These are phyloP conservation scores for Cyclotella choctawhatcheeana DNA, from an alignment of 108 stramenopile species.

Conservation along the genomic window DNA sequence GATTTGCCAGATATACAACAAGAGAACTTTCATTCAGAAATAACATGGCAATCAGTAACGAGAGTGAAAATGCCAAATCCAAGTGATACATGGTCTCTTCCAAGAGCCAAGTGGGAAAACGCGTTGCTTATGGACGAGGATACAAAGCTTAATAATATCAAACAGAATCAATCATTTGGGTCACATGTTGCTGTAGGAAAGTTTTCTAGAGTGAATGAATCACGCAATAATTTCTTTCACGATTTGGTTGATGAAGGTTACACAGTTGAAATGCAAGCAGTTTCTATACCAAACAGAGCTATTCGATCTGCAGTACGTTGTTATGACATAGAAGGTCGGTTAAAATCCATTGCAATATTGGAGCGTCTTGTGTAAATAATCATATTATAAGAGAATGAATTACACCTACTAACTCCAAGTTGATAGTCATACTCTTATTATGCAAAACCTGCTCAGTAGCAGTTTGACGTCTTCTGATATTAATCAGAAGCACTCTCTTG, in stretches of 20 bases:
- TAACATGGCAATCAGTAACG: slow-evolving; percentile 10
- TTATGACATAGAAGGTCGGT: slow-evolving; percentile 18
- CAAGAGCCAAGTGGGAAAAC: slow-evolving; percentile 62
- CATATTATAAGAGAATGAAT: too few species aligned
- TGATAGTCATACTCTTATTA: too few species aligned
- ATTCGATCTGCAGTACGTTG: slow-evolving; percentile 18
- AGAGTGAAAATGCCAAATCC: slow-evolving; percentile 48
- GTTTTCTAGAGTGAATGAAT: too few species aligned
- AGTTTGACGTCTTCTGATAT: too few species aligned
- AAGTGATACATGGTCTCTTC: slow-evolving; percentile 56
- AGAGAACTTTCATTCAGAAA: neutral
- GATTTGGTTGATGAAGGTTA: slow-evolving; percentile 8
- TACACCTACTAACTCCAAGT: too few species aligned
- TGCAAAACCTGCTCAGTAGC: too few species aligned
- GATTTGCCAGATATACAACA: neutral
- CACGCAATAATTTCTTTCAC: slow-evolving; percentile 4
- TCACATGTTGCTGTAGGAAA: too few species aligned
- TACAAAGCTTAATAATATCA: too few species aligned
- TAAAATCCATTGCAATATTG: slow-evolving; percentile 28
- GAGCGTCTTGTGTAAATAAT: neutral
- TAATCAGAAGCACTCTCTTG: too few species aligned
- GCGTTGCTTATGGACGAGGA: too few species aligned
- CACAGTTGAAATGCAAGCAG: slow-evolving; percentile 7
- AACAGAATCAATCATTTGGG: neutral
- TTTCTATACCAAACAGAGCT: neutral